phyloP scores from a whole-genome alignment of 2,329 filamentous ascomycete genomes.

The Tolypocladium paradoxum region DNA sequence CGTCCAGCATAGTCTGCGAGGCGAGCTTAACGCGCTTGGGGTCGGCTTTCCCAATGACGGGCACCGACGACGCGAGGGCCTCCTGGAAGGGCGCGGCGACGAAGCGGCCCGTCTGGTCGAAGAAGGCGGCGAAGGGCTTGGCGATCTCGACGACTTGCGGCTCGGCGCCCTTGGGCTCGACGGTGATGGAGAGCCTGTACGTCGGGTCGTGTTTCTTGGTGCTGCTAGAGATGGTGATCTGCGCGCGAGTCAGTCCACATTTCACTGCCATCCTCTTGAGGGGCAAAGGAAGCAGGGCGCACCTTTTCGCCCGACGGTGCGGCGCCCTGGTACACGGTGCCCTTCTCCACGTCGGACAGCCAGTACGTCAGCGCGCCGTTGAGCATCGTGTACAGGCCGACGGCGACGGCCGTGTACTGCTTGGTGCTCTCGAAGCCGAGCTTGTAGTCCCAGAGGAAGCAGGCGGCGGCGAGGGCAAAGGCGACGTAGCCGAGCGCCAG shows the following conservation, averaged over 20 bases:
- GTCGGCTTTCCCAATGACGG: constrained; percentile 55
- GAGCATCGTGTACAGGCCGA: constrained; percentile 66
- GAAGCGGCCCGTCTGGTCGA: constrained; percentile 62
- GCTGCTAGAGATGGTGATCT: constrained; percentile 65
- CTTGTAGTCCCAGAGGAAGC: constrained; percentile 87
- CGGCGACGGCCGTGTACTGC: constrained; percentile 67
- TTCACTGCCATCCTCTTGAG: too few relatives aligned
- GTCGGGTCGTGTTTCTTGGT: constrained; percentile 71
- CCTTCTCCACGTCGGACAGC: constrained; percentile 75
- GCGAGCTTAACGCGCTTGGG: constrained; percentile 39
- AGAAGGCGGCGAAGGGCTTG: constrained; percentile 64
- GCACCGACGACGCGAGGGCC: constrained; percentile 59
- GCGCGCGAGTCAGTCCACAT: not conserved
- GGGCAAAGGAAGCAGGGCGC: constrained; percentile 10
- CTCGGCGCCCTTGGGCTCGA: constrained; percentile 29
- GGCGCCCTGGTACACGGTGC: constrained; percentile 67
- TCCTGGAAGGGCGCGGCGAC: constrained; percentile 68
- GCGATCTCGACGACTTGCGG: constrained; percentile 41
- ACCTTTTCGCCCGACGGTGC: constrained; percentile 57
- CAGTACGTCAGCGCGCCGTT: constrained; percentile 73
- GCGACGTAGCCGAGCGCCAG: constrained; percentile 74
- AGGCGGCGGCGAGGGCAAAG: constrained; percentile 67
- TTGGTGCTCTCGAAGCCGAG: constrained; percentile 83
- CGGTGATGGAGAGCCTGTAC: constrained; percentile 63
- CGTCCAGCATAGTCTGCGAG: constrained; percentile 24